Evolutionary conservation across 192 early-diverging fungal genomes (phyloP), one percentile per base, ranked within the genome.

Genomic region (Podochytrium sp.): DNA sequence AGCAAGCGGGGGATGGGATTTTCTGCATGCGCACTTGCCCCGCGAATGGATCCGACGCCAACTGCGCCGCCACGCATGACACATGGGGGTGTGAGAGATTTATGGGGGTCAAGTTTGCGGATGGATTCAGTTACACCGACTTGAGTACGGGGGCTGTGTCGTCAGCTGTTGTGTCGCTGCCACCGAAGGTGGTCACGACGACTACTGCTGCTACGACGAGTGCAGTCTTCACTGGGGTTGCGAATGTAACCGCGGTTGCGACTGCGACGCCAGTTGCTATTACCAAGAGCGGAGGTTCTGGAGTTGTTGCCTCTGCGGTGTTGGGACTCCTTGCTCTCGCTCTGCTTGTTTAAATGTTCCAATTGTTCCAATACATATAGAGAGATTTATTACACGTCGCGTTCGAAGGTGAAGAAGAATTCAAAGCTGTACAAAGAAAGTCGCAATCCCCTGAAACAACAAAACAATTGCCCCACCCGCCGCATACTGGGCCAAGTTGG

Each of bases 1-100:
- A 56, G 59, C 67, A 71, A 49, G 79, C 79, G 50, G 79, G 79
- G 37, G 50, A 80, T 51, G 75, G 79, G 40, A 78, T 60, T 27
- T 80, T 77, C 47, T 80, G 79, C 71, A 78, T 78, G 69, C 57
- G 79, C 20, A 39, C 63, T 27, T 80, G 79, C 58, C 41, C 50
- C 10, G 50, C 23, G 23, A 47, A 41, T 20, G 12, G 14, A 20
- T 23, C n/a, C 14, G 10, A 12, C 10, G 50, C 16, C 27, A 25
- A 30, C 7, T 71, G 69, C 41, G 29, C 34, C 39, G 39, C 41
- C 10, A 57, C 10, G 37, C 14, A 71, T 10, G 69, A 71, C 30
- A 59, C 69, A 2, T 33, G n/a, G 4, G 69, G 69, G 10, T 71
- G 69, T 39, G 12, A 18, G 12, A 33, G 42, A 25, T 74, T 65